phyloP scores from a whole-genome alignment of 257 asterid genomes.

The Solanum virginianum region DNA sequence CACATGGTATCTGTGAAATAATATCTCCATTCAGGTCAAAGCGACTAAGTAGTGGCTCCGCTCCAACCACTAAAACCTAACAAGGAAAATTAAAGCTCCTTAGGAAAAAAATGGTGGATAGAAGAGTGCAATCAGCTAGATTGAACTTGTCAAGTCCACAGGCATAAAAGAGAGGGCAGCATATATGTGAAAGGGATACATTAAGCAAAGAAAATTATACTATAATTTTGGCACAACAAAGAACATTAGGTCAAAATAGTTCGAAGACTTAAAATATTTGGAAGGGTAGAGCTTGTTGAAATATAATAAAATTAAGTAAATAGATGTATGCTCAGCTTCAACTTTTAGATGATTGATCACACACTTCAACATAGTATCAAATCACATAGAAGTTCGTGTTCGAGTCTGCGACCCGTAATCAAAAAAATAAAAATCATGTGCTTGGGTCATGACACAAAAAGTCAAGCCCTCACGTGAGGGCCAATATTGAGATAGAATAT shows the following conservation, averaged over 20 bases:
- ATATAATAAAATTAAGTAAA: background rate
- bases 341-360: background rate
- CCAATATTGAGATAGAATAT: background rate
- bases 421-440: background rate
- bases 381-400: background rate
- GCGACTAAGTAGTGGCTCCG: conserved; percentile 66
- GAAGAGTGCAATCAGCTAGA: background rate
- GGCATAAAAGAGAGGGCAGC: background rate
- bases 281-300: background rate
- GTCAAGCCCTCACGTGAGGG: background rate
- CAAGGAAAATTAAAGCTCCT: conserved; percentile 2
- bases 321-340: background rate
- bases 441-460: background rate
- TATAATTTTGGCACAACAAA: background rate
- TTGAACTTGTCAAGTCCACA: background rate
- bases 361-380: background rate
- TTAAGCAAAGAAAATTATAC: background rate
- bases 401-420: background rate
- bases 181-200: background rate
- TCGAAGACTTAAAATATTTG: background rate
- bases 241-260: background rate
- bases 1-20: conserved; percentile 77
- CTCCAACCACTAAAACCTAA: conserved; percentile 85
- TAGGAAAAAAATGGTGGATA: background rate
- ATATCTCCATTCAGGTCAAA: conserved; percentile 66